These are phyloP conservation scores for Colletotrichum tropicicola DNA, from an alignment of 2,329 filamentous ascomycete genomes.

Conservation along the genomic window DNA sequence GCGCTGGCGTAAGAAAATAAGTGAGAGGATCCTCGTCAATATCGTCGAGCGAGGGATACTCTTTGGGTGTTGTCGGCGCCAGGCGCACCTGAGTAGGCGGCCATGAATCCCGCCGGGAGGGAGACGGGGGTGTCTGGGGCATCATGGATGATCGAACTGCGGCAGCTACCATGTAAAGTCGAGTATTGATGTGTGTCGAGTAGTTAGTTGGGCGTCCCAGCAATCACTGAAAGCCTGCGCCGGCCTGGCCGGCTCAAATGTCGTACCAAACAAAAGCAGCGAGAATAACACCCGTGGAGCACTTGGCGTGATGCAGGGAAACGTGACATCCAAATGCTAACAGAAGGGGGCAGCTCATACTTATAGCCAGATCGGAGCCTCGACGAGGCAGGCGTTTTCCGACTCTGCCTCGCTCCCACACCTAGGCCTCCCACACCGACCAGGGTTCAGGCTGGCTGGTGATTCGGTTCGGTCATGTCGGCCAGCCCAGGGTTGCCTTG, in stretches of 20 bases:
- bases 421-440: slow-evolving; percentile 16
- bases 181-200: background rate
- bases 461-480: slow-evolving; percentile 22
- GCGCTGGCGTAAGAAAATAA: slow-evolving; percentile 63
- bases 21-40: slow-evolving; percentile 63
- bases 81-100: slow-evolving; percentile 60
- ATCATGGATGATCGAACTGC: slow-evolving; percentile 29
- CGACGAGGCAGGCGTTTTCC: slow-evolving; percentile 6
- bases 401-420: slow-evolving; percentile 9
- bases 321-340: background rate
- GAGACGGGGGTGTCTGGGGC: slow-evolving; percentile 43
- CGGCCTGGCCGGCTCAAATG: slow-evolving; percentile 32
- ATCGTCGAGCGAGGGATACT: slow-evolving; percentile 55
- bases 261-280: slow-evolving; percentile 20
- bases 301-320: background rate
- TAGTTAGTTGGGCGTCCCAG: slow-evolving; percentile 10
- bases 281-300: background rate
- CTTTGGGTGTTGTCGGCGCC: slow-evolving; percentile 50
- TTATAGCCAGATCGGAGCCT: slow-evolving; percentile 21
- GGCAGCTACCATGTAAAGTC: background rate
- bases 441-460: slow-evolving; percentile 11
- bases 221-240: slow-evolving; percentile 17
- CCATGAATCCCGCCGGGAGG: slow-evolving; percentile 57
- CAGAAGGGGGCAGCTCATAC: background rate
- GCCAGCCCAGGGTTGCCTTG: slow-evolving; percentile 35